Conservation (phyloP, 441 rosid species). For the Oxalis stricta region DNA sequence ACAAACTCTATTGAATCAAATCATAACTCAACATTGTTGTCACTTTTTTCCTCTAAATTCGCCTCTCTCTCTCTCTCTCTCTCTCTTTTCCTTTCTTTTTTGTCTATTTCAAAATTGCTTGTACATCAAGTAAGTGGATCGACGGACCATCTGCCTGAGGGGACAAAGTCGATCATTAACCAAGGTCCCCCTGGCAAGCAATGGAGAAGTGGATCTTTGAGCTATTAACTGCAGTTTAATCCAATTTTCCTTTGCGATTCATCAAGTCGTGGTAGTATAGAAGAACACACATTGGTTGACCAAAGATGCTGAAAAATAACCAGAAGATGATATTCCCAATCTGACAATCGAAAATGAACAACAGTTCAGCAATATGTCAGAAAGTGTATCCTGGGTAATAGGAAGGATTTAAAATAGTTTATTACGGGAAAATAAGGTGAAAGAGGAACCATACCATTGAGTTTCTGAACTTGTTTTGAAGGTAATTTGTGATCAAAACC, state of each 20-base stretch:
- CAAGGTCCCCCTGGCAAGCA: too few species aligned
- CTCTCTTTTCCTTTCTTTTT: too few species aligned
- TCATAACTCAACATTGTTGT: too few species aligned
- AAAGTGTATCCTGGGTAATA: neutral
- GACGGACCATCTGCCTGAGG: too few species aligned
- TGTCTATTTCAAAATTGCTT: too few species aligned
- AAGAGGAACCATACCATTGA: constrained; percentile 83
- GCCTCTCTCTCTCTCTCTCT: too few species aligned
- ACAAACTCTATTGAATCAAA: too few species aligned
- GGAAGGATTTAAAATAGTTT: neutral
- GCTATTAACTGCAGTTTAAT: constrained; percentile 7
- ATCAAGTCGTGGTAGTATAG: constrained; percentile 90
- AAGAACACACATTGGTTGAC: constrained; percentile 93
- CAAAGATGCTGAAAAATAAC: constrained; percentile 85
- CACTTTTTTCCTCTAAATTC: too few species aligned
- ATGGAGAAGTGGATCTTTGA: too few species aligned
- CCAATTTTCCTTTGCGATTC: constrained; percentile 49
- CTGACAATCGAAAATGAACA: constrained; percentile 21
- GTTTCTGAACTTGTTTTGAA: constrained; percentile 45
- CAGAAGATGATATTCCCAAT: constrained; percentile 97
- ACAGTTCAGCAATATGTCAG: neutral
- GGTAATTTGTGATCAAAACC: constrained; percentile 35
- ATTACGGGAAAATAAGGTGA: neutral
- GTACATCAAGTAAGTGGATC: too few species aligned
- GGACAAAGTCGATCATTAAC: too few species aligned